Percentiles rank a stretch among this genome's conserved stretches.
These are phyloP conservation scores for Kluyveromyces wickerhamii DNA, from an alignment of 805 yeast species.

Conservation along the genomic window DNA sequence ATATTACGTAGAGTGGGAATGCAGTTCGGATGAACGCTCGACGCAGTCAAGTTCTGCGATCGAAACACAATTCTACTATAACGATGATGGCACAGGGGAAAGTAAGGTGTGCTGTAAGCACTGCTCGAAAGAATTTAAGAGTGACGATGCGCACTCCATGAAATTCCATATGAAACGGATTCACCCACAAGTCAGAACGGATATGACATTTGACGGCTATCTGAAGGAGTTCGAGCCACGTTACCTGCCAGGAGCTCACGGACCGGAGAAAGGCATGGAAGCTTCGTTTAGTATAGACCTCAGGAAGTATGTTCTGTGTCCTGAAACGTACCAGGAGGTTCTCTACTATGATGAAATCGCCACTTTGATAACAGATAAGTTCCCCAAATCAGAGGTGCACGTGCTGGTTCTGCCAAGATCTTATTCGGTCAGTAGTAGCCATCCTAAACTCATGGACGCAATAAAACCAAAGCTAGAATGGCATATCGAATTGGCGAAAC, in stretches of 20 bases:
- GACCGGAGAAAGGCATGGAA: conserved; percentile 3
- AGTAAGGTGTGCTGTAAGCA: conserved; percentile 3
- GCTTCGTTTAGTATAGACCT: conserved; percentile 2
- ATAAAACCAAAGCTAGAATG: conserved; percentile 34
- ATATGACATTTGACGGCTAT: conserved; percentile 2
- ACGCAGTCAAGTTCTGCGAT: neutral
- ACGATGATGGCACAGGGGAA: neutral
- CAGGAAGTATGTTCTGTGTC: conserved; percentile 21
- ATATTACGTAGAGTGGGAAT: neutral
- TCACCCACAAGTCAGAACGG: conserved; percentile 2
- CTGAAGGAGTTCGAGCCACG: neutral
- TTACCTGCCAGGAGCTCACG: conserved; percentile 3
- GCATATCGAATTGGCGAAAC: conserved; percentile 19
- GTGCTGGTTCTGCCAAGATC: conserved; percentile 52
- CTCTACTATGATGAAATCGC: conserved; percentile 44
- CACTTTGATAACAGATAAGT: conserved; percentile 50
- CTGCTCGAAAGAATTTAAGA: neutral
- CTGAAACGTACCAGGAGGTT: conserved; percentile 33
- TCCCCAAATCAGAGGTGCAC: conserved; percentile 58
- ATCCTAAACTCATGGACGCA: conserved; percentile 42
- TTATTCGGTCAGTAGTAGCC: conserved; percentile 31
- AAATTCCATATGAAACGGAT: neutral
- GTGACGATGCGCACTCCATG: neutral
- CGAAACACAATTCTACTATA: conserved; percentile 1
- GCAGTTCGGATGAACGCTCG: neutral